A percentile compares a stretch with the other conserved stretches of the same genome.
Conservation (phyloP, 1,284 basidiomycete genomes). For the Moesziomyces sp. region DNA sequence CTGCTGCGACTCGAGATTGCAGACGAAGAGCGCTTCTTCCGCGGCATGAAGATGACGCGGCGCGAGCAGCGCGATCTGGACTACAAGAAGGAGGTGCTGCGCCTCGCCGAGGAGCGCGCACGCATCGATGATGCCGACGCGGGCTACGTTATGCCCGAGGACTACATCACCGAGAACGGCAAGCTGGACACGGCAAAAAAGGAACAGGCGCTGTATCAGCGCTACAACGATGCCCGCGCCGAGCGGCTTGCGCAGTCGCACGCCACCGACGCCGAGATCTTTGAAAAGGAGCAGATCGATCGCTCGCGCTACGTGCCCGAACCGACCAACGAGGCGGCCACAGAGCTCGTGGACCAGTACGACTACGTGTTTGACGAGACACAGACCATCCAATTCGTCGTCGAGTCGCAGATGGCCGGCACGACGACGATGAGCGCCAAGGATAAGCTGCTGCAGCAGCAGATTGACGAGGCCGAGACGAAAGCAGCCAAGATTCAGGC, state of each 20-base stretch:
- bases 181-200: slow-evolving; percentile 98
- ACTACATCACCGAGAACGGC: slow-evolving; percentile 98
- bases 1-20: slow-evolving; percentile 83
- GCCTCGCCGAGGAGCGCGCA: slow-evolving; percentile 90
- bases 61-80: slow-evolving; percentile 84
- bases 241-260: slow-evolving; percentile 76
- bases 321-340: slow-evolving; percentile 74
- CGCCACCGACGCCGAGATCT: slow-evolving; percentile 91
- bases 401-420: slow-evolving; percentile 74
- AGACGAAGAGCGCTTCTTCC: slow-evolving; percentile 64
- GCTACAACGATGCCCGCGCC: slow-evolving; percentile 78
- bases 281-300: slow-evolving; percentile 86
- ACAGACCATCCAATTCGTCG: slow-evolving; percentile 94
- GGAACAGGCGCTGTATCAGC: slow-evolving; percentile 88
- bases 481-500: slow-evolving; percentile 67
- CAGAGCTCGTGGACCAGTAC: slow-evolving; percentile 71
- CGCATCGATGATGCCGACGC: slow-evolving; percentile 82
- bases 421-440: slow-evolving; percentile 76
- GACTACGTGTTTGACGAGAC: slow-evolving; percentile 99
- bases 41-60: slow-evolving; percentile 75
- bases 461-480: slow-evolving; percentile 89
- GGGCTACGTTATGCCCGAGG: slow-evolving; percentile 69
- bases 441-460: slow-evolving; percentile 83
- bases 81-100: slow-evolving; percentile 89
- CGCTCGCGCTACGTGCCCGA: slow-evolving; percentile 75